Evolutionary conservation across 192 early-diverging fungal species (phyloP).

Genomic region (Rhizophagus clarus): DNA sequence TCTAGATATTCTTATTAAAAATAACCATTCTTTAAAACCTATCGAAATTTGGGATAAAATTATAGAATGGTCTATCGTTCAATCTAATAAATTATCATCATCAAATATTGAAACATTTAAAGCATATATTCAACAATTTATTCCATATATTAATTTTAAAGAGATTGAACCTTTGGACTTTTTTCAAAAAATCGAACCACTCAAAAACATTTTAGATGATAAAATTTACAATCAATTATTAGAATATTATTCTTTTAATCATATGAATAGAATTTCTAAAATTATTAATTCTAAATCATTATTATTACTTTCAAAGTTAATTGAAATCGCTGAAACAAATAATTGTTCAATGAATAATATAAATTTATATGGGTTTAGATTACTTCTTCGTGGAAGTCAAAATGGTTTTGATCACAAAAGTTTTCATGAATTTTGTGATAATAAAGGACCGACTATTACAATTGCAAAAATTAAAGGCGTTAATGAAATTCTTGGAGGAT

Average conservation of each 20-base stretch:
- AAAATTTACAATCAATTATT: background rate
- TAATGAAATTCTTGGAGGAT: conserved; percentile 9
- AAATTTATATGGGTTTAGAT: background rate
- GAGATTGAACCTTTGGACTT: background rate
- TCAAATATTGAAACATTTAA: background rate
- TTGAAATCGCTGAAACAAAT: background rate
- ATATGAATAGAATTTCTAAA: background rate
- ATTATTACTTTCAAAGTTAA: background rate
- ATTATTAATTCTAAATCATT: background rate
- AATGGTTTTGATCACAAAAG: background rate
- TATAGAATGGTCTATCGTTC: background rate
- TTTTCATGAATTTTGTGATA: background rate
- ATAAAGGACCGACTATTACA: background rate
- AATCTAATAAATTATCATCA: background rate
- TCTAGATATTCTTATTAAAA: background rate
- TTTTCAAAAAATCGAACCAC: background rate
- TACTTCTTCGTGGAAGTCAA: background rate
- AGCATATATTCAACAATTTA: background rate
- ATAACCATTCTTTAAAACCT: background rate
- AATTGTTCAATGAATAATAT: too few relatives aligned
- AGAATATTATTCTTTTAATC: background rate
- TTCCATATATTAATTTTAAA: background rate
- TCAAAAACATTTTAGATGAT: background rate
- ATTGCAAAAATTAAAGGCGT: background rate
- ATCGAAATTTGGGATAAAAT: background rate